phyloP scores from a whole-genome alignment of 768 basidiomycete species.

The Kwoniella sp. region DNA sequence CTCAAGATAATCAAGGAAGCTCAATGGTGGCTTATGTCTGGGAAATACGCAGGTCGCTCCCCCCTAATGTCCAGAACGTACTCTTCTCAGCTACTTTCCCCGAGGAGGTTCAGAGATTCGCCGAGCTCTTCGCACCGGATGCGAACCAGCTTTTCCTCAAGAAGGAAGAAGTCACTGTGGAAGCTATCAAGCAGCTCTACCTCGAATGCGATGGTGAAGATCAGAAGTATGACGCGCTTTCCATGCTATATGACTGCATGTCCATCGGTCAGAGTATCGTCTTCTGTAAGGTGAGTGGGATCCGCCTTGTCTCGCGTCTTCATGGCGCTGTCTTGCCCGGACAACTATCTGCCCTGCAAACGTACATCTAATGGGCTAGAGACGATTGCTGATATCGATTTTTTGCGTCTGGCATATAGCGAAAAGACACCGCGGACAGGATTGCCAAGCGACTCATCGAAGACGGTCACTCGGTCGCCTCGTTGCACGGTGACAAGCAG shows the following conservation, averaged over 20 bases:
- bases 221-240: constrained; percentile 93
- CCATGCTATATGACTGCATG: constrained; percentile 81
- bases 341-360: too few species aligned
- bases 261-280: constrained; percentile 99
- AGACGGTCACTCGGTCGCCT: constrained; percentile 95
- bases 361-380: too few species aligned
- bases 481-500: constrained; percentile 92
- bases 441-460: constrained; percentile 86
- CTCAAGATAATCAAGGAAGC: background rate
- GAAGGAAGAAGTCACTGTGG: constrained; percentile 88
- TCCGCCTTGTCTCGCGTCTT: too few species aligned
- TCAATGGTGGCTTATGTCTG: background rate
- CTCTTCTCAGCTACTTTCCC: constrained; percentile 99
- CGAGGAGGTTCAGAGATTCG: constrained; percentile 87
- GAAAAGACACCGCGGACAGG: constrained; percentile 86
- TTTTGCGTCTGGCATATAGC: too few species aligned
- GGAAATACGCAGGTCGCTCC: constrained; percentile 60
- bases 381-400: too few species aligned
- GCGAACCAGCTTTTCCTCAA: constrained; percentile 96
- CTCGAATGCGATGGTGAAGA: constrained; percentile 92
- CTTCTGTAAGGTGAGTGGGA: constrained; percentile 79
- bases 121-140: constrained; percentile 84
- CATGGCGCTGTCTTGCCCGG: background rate
- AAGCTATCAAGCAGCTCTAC: constrained; percentile 94
- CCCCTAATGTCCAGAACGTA: constrained; percentile 68